phyloP scores from a whole-genome alignment of 768 basidiomycete species.

The Russula ochroleuca region DNA sequence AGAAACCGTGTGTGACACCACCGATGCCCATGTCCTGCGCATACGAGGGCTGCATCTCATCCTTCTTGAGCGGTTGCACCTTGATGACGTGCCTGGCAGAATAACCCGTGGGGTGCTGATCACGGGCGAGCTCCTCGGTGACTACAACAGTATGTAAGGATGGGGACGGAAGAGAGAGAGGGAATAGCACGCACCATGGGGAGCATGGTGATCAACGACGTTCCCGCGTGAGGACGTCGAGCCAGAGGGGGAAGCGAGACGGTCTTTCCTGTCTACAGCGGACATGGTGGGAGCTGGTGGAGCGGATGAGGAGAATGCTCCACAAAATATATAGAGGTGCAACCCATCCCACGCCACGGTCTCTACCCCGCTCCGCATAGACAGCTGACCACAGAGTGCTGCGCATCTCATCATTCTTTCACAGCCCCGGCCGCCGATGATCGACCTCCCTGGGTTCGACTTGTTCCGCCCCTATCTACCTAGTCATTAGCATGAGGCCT shows the following conservation, averaged over 20 bases:
- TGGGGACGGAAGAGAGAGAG: conserved; percentile 19
- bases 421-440: neutral
- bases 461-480: too few species aligned
- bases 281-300: conserved; percentile 5
- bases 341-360: neutral
- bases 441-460: neutral
- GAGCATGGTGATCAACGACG: conserved; percentile 28
- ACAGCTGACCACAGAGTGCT: too few species aligned
- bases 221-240: conserved; percentile 20
- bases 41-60: conserved; percentile 93
- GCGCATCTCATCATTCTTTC: too few species aligned
- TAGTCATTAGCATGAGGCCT: too few species aligned
- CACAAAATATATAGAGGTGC: neutral
- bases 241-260: conserved; percentile 2
- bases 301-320: neutral
- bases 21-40: conserved; percentile 79
- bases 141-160: conserved; percentile 43
- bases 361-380: neutral
- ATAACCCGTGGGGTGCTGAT: neutral
- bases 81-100: conserved; percentile 48
- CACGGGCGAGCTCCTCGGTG: conserved; percentile 48
- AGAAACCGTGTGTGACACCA: conserved; percentile 79
- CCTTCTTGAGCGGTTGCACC: conserved; percentile 81
- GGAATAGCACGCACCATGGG: conserved; percentile 22
- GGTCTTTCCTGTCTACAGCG: conserved; percentile 22